A percentile compares a stretch with the other conserved stretches of the same genome.
Conservation (phyloP, 169 alveolate genomes). For the Eimeria necatrix region DNA sequence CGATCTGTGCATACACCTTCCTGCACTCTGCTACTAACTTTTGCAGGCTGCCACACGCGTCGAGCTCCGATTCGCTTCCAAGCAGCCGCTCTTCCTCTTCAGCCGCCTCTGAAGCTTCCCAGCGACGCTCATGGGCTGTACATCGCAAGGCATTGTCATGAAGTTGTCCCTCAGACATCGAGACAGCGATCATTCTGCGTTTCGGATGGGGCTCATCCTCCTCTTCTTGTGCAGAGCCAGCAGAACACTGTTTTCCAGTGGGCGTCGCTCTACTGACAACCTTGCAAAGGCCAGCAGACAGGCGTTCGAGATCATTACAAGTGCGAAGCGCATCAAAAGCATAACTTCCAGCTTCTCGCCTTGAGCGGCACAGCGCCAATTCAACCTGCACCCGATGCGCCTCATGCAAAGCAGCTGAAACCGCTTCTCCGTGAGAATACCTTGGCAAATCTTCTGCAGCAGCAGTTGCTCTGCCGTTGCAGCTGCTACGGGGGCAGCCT, state of each 20-base stretch:
- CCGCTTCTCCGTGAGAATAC: background rate
- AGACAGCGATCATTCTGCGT: conserved; percentile 19
- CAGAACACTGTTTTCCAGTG: background rate
- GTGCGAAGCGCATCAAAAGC: conserved; percentile 29
- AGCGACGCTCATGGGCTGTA: conserved; percentile 54
- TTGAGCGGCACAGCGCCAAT: conserved; percentile 43
- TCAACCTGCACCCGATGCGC: conserved; percentile 26
- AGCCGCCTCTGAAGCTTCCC: conserved; percentile 57
- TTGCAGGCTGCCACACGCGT: background rate
- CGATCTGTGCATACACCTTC: conserved; percentile 30
- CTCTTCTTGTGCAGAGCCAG: background rate
- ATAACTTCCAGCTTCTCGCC: conserved; percentile 42
- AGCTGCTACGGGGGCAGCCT: background rate
- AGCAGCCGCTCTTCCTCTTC: conserved; percentile 28
- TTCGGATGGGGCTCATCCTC: conserved; percentile 27
- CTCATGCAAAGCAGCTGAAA: background rate
- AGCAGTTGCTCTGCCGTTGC: background rate
- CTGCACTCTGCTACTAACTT: conserved; percentile 3
- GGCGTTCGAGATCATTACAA: background rate
- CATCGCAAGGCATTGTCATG: background rate
- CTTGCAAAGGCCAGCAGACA: conserved; percentile 21
- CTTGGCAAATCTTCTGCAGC: background rate
- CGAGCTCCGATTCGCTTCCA: background rate
- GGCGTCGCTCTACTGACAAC: conserved; percentile 2
- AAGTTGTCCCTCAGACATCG: background rate